Evolutionary conservation across 306 rosid genomes (phyloP), one percentile per base, ranked within the genome.

Genomic region (Trifolium pratense): DNA sequence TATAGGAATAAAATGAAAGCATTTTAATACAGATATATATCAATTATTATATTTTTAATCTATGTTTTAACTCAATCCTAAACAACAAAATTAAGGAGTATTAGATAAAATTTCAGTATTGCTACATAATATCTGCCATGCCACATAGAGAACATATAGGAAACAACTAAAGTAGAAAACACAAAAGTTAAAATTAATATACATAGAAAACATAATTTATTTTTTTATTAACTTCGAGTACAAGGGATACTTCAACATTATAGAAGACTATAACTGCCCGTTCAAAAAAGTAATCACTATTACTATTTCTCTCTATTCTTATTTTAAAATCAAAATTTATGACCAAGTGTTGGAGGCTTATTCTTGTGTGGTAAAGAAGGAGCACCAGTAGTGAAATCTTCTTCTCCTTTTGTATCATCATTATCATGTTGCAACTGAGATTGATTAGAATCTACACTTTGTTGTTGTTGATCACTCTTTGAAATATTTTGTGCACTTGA

Each of bases 401-500:
- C 59, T 72, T 10, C 82, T 57, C 10, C 75, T 66, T 34, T 49
- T 23, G 13, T 31, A 8, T 40, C 32, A 7, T 39, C 32, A 7
- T 39, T 21, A 6, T 68, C 55, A 66, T 36, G 86, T 46, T 53
- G 76, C 57, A 64, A 49, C 56, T 71, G 86, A 78, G 82, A 17
- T 21, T 77, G 78, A 75, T 58, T 32, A 9, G 82, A 72, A 71
- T 71, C 71, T 14, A 8, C 13, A 16, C 20, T 9, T 45, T 61
- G n/a, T 34, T 58, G 37, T 26, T 62, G 37, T 29, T 63, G 58
- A 39, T 0, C 36, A 23, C 29, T 51, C 66, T 80, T 72, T 16
- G 85, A 18, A 31, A 82, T 55, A 21, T 69, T 81, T 7, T 48
- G 85, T 6, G 86, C 88, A 66, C 85, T 57, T 8, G 85, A 20